These are phyloP conservation scores for Saccharomyces jurei DNA, from an alignment of 805 yeast genomes.

Conservation along the genomic window DNA sequence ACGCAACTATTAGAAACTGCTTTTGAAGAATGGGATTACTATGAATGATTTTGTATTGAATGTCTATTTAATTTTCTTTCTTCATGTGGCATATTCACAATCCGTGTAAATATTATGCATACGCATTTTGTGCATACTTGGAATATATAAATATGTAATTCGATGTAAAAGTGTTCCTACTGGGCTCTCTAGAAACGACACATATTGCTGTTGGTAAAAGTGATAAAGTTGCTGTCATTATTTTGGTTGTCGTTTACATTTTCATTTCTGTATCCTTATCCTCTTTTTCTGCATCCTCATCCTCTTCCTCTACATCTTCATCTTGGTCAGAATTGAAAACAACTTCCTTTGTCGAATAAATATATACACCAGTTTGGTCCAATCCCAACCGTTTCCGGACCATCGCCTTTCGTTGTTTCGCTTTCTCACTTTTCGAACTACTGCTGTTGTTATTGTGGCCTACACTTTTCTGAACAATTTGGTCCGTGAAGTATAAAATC, in stretches of 20 bases:
- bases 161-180: background rate
- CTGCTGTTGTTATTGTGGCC: conserved; percentile 36
- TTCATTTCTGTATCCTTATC: conserved; percentile 1
- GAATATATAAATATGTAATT: background rate
- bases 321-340: conserved; percentile 32
- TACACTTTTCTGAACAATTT: conserved; percentile 48
- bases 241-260: background rate
- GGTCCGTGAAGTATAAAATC: conserved; percentile 42
- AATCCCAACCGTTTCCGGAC: conserved; percentile 23
- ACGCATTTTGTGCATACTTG: background rate
- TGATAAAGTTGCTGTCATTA: background rate
- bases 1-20: conserved; percentile 19
- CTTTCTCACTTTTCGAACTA: conserved; percentile 8
- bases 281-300: background rate
- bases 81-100: conserved; percentile 1
- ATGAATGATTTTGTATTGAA: conserved; percentile 3
- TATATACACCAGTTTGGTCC: conserved; percentile 32
- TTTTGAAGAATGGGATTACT: conserved; percentile 26
- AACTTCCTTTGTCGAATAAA: conserved; percentile 38
- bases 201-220: background rate
- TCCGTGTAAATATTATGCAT: background rate
- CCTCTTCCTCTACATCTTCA: background rate
- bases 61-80: background rate
- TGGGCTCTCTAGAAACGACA: too few relatives aligned
- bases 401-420: conserved; percentile 12